Base-by-base conservation (phyloP, 106 monocot genomes). In the Dendrobium officinale region DNA sequence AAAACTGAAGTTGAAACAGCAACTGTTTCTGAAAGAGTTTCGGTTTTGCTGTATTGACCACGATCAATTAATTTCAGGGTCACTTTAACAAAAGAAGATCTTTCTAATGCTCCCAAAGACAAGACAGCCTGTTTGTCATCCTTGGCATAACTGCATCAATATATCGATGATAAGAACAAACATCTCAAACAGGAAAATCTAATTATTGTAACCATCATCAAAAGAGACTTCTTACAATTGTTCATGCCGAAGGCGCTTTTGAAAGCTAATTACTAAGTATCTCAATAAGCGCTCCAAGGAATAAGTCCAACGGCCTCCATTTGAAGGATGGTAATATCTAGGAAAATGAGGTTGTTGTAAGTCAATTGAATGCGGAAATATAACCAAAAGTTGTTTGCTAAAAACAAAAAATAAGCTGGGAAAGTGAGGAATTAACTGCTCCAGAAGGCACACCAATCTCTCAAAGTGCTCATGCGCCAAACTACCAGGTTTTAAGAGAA, bases 281-380 rank as follows among this genome's bases (percentile, higher is more conserved):
- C 93, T 79, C 80, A 99, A 85, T 78, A 99, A 95, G 67, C 90
- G 87, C 83, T 93, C 95, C 85, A 99, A 82, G 44, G 95, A 93
- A 79, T 84, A 85, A 79, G 99, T 92, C 99, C 99, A 99, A 31
- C 91, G 89, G 59, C 99, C 99, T 75, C 95, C 99, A 90, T 99
- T 99, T 42, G 99, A 99, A 77, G 99, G 99, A 85, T 99, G 99
- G 77, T 93, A 99, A 85, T 89, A 99, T 78, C 99, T 99, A 86
- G 24, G 79, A 67, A 42, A 77, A 24, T 24, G 49, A 80, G 56
- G 31, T 18, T 75, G 66, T 59, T 54, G 72, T 42, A 48, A 80
- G 78, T 76, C 49, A 48, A 51, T 43, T 76, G 49, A 37, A 76
- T 24, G 19, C 11, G 40, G 27, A 42, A 70, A 78, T 55, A 76